phyloP scores from a whole-genome alignment of 441 rosid species.

The Arabidopsis hybrid region DNA sequence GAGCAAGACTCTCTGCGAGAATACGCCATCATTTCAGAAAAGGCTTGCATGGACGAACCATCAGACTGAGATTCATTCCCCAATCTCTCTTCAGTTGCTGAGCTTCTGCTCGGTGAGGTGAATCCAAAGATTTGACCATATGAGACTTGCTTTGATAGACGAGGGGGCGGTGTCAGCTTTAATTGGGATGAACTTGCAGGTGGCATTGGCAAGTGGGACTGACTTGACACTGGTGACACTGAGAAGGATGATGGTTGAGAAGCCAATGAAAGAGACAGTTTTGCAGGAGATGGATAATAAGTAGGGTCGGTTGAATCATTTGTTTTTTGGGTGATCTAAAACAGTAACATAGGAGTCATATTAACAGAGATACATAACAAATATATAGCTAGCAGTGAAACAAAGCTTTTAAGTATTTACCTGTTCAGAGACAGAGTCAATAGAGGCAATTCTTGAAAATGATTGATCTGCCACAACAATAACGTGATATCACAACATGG shows the following conservation, averaged over 20 bases:
- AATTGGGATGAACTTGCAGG: conserved; percentile 56
- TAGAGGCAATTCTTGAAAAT: conserved; percentile 63
- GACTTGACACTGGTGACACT: conserved; percentile 62
- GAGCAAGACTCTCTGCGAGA: conserved; percentile 74
- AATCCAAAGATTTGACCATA: conserved; percentile 53
- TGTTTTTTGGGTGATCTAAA: conserved; percentile 51
- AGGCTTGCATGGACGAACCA: conserved; percentile 85
- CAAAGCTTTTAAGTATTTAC: conserved; percentile 52
- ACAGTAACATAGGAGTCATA: conserved; percentile 19
- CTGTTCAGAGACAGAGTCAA: conserved; percentile 70
- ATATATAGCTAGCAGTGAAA: conserved; percentile 21
- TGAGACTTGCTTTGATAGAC: conserved; percentile 53
- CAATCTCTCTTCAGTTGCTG: conserved; percentile 63
- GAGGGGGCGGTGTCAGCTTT: conserved; percentile 54
- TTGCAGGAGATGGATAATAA: conserved; percentile 59
- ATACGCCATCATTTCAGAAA: conserved; percentile 77
- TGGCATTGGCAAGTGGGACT: conserved; percentile 47
- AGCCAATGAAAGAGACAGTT: conserved; percentile 66
- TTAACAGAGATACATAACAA: conserved; percentile 25
- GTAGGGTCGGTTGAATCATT: conserved; percentile 56
- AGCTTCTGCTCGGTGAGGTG: conserved; percentile 58
- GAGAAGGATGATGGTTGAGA: conserved; percentile 70
- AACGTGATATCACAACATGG: conserved; percentile 2
- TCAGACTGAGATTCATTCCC: conserved; percentile 59
- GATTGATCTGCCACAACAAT: conserved; percentile 65